These are phyloP conservation scores for Paracoccidioides brasiliensis DNA, from an alignment of 2,329 filamentous ascomycete genomes.

Conservation along the genomic window DNA sequence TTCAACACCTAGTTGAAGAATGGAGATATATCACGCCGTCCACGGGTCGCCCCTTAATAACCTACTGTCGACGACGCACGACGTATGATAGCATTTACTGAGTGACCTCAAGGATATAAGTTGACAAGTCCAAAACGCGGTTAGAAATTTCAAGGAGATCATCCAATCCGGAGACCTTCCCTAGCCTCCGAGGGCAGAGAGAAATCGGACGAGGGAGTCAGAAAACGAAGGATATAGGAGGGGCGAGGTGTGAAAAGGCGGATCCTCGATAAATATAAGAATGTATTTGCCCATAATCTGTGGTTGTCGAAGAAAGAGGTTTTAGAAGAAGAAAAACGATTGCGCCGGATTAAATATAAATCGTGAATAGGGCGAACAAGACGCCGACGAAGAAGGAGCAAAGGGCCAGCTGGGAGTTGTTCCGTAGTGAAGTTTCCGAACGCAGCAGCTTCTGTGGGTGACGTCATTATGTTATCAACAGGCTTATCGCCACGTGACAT, in stretches of 20 bases:
- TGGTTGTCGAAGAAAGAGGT: too few relatives aligned
- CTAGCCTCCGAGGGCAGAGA: neutral
- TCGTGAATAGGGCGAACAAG: neutral
- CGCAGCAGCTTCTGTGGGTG: neutral
- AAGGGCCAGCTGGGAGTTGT: too few relatives aligned
- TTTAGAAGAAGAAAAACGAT: neutral
- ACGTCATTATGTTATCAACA: neutral
- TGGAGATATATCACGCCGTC: too few relatives aligned
- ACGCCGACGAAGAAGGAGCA: neutral
- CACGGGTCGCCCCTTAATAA: too few relatives aligned
- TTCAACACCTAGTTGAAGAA: too few relatives aligned
- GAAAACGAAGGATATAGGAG: neutral
- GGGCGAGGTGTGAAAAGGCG: neutral
- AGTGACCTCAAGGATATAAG: neutral
- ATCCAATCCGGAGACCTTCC: neutral
- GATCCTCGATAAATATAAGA: neutral
- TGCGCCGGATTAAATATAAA: neutral
- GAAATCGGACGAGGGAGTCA: neutral
- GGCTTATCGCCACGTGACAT: neutral
- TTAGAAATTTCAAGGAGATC: neutral
- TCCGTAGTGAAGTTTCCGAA: too few relatives aligned
- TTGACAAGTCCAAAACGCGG: neutral
- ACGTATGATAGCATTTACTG: neutral
- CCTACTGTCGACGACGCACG: too few relatives aligned
- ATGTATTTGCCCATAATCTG: neutral